Percentiles rank a stretch among this genome's conserved stretches.
phyloP scores from a whole-genome alignment of 83 land plant genomes.

The Isoetes engelmannii region DNA sequence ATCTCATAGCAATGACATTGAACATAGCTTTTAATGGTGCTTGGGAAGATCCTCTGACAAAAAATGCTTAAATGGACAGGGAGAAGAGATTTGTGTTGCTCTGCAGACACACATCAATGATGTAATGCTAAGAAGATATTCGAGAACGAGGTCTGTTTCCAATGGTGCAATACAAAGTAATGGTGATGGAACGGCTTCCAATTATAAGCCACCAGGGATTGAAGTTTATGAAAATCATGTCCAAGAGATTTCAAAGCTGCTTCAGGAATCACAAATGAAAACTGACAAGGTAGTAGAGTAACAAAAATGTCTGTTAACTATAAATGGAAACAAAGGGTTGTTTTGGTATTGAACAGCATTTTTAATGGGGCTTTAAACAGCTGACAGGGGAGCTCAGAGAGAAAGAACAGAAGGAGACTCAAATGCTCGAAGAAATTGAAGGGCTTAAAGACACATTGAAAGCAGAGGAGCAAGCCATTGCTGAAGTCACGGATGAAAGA shows the following conservation, averaged over 20 bases:
- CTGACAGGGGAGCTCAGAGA: slow-evolving; percentile 62
- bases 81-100: slow-evolving; percentile 98
- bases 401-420: slow-evolving; percentile 51
- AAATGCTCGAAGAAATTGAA: slow-evolving; percentile 72
- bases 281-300: slow-evolving; percentile 41
- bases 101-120: slow-evolving; percentile 99
- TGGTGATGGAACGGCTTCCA: slow-evolving; percentile 21
- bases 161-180: slow-evolving; percentile 53
- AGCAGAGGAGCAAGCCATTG: slow-evolving; percentile 45
- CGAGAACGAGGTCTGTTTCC: slow-evolving; percentile 68
- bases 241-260: slow-evolving; percentile 62
- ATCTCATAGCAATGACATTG: neutral
- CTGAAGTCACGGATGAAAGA: slow-evolving; percentile 48
- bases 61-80: slow-evolving; percentile 33
- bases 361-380: slow-evolving; percentile 28
- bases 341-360: neutral
- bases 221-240: slow-evolving; percentile 84
- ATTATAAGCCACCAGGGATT: slow-evolving; percentile 45
- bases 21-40: neutral
- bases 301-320: neutral
- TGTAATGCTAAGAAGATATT: slow-evolving; percentile 92
- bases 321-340: neutral
- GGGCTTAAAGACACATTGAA: slow-evolving; percentile 49
- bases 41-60: neutral
- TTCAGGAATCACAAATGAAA: slow-evolving; percentile 84